phyloP scores from a whole-genome alignment of 2,329 filamentous ascomycete genomes.

The Aspergillus sp. region DNA sequence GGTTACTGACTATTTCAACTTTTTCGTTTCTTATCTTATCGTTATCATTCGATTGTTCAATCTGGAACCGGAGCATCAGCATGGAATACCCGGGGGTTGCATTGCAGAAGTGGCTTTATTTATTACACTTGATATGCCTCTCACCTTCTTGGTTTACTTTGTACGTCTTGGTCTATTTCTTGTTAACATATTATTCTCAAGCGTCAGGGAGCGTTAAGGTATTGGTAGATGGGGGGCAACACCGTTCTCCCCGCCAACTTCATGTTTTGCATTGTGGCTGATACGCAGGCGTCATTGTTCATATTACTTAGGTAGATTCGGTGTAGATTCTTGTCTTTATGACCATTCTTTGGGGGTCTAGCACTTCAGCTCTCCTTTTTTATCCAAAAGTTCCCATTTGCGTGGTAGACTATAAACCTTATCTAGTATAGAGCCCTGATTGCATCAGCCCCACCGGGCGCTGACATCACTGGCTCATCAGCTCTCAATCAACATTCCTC shows the following conservation, averaged over 20 bases:
- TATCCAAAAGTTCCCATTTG: background rate
- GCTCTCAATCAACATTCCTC: constrained; percentile 6
- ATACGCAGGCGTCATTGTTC: constrained; percentile 9
- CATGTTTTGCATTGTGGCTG: constrained; percentile 5
- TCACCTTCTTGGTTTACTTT: constrained; percentile 6
- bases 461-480: constrained; percentile 34
- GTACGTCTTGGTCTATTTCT: constrained; percentile 14
- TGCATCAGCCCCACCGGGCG: constrained; percentile 30
- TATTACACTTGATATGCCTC: constrained; percentile 7
- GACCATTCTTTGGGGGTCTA: background rate
- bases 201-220: constrained; percentile 36
- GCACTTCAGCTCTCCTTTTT: background rate
- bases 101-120: constrained; percentile 18
- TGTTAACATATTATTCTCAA: constrained; percentile 7
- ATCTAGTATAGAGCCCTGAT: background rate
- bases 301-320: constrained; percentile 4
- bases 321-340: constrained; percentile 4
- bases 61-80: constrained; percentile 27
- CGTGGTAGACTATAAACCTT: background rate
- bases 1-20: background rate
- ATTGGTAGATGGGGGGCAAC: constrained; percentile 25
- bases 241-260: constrained; percentile 13
- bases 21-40: constrained; percentile 1
- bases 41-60: constrained; percentile 3
- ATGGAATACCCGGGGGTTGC: constrained; percentile 27